A percentile compares a stretch with the other conserved stretches of the same genome.
These are phyloP conservation scores for Naumovozyma castellii DNA, from an alignment of 805 yeast genomes.

Conservation along the genomic window DNA sequence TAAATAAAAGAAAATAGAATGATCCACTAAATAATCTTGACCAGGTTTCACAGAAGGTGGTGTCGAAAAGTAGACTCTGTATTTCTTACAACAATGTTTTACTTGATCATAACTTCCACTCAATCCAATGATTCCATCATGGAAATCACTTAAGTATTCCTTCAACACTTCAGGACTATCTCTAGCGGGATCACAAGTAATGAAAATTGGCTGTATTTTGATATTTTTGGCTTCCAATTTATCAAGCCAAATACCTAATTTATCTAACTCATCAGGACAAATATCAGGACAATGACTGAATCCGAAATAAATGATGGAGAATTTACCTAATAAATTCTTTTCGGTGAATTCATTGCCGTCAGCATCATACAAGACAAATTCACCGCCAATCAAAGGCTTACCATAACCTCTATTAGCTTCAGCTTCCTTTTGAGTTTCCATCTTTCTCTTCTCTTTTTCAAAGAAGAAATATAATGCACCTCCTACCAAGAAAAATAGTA, in stretches of 20 bases:
- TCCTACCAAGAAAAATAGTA: slow-evolving; percentile 59
- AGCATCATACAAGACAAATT: slow-evolving; percentile 63
- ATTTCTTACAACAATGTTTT: slow-evolving; percentile 76
- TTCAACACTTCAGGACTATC: slow-evolving; percentile 81
- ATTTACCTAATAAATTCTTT: slow-evolving; percentile 64
- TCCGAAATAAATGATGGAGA: slow-evolving; percentile 86
- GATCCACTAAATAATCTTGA: slow-evolving; percentile 93
- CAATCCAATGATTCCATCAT: slow-evolving; percentile 77
- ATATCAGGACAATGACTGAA: slow-evolving; percentile 97
- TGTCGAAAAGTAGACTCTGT: slow-evolving; percentile 93
- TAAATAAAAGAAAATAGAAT: slow-evolving; percentile 89
- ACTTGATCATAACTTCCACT: slow-evolving; percentile 86
- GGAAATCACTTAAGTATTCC: slow-evolving; percentile 80
- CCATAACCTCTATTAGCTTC: slow-evolving; percentile 84
- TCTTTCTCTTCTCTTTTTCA: slow-evolving; percentile 62
- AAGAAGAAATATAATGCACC: slow-evolving; percentile 64
- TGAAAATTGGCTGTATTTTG: slow-evolving; percentile 73
- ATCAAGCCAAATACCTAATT: slow-evolving; percentile 60
- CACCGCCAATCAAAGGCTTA: slow-evolving; percentile 88
- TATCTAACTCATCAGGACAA: slow-evolving; percentile 95
- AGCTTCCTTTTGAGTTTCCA: slow-evolving; percentile 67
- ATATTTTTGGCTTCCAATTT: slow-evolving; percentile 50
- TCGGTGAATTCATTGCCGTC: slow-evolving; percentile 70
- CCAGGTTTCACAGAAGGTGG: slow-evolving; percentile 92
- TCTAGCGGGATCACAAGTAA: slow-evolving; percentile 95